These are phyloP conservation scores for Leishmania guyanensis DNA, from an alignment of 208 protist genomes.

Conservation along the genomic window DNA sequence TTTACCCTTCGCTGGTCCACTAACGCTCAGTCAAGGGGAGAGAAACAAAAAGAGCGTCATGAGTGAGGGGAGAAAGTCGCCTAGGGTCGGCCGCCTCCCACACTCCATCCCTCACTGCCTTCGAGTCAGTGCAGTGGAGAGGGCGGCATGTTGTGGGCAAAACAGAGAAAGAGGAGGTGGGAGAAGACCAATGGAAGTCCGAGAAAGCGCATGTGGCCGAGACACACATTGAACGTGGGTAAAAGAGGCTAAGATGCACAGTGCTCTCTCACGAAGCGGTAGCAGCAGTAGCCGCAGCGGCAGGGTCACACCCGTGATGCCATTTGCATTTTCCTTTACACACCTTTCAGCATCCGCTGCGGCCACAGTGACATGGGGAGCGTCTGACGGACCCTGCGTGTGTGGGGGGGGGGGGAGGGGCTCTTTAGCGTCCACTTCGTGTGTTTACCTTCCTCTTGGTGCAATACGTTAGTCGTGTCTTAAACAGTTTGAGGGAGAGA, in stretches of 20 bases:
- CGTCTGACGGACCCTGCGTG: not conserved
- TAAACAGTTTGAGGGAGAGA: not conserved
- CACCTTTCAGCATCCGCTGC: not conserved
- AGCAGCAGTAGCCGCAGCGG: not conserved
- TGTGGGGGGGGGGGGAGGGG: too few relatives aligned
- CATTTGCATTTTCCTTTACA: not conserved
- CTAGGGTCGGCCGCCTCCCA: not conserved
- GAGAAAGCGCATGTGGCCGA: not conserved
- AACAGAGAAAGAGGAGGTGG: not conserved
- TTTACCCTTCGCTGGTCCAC: not conserved
- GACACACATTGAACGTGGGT: not conserved
- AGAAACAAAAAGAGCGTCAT: not conserved
- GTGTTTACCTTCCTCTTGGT: not conserved
- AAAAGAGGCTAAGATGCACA: not conserved
- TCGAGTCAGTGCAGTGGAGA: not conserved
- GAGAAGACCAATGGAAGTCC: not conserved
- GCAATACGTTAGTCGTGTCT: not conserved
- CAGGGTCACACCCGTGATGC: not conserved
- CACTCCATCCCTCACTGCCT: too few relatives aligned
- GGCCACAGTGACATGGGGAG: not conserved
- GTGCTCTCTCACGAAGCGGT: not conserved
- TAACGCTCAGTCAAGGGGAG: not conserved
- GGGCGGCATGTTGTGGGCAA: not conserved
- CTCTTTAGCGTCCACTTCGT: too few relatives aligned
- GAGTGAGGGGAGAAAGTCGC: too few relatives aligned